These are phyloP conservation scores for Tripterygium wilfordii DNA, from an alignment of 177 flowering plant species.

Conservation along the genomic window DNA sequence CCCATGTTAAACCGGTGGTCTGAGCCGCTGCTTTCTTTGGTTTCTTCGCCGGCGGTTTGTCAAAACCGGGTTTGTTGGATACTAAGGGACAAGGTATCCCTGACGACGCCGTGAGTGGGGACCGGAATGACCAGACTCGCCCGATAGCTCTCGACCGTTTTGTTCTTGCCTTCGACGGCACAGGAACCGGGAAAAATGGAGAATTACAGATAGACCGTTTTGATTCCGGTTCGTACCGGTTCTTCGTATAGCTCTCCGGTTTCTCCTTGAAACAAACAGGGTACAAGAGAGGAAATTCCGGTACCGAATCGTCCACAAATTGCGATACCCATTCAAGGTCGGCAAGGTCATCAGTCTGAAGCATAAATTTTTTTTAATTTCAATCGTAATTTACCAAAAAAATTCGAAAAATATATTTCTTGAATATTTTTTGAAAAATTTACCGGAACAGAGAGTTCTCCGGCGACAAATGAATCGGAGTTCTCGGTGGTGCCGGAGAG, in stretches of 20 bases:
- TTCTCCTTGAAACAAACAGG: conserved; percentile 15
- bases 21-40: conserved; percentile 28
- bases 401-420: conserved; percentile 1
- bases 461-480: conserved; percentile 26
- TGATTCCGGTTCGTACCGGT: conserved; percentile 26
- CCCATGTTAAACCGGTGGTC: conserved; percentile 4
- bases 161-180: conserved; percentile 64
- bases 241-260: conserved; percentile 6
- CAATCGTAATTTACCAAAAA: not conserved
- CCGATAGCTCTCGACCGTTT: conserved; percentile 40
- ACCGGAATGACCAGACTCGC: conserved; percentile 31
- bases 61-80: conserved; percentile 9
- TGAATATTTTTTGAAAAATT: conserved; percentile 2
- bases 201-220: conserved; percentile 5
- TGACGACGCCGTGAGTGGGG: conserved; percentile 28
- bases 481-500: too few species aligned
- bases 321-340: conserved; percentile 84
- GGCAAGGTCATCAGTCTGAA: conserved; percentile 67
- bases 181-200: conserved; percentile 14
- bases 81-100: conserved; percentile 21
- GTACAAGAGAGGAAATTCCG: conserved; percentile 29
- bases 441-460: conserved; percentile 62
- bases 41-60: conserved; percentile 41
- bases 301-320: conserved; percentile 71
- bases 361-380: conserved; percentile 2